These are phyloP conservation scores for Fagopyrum homotropicum DNA, from an alignment of 148 eudicot genomes.

Conservation along the genomic window DNA sequence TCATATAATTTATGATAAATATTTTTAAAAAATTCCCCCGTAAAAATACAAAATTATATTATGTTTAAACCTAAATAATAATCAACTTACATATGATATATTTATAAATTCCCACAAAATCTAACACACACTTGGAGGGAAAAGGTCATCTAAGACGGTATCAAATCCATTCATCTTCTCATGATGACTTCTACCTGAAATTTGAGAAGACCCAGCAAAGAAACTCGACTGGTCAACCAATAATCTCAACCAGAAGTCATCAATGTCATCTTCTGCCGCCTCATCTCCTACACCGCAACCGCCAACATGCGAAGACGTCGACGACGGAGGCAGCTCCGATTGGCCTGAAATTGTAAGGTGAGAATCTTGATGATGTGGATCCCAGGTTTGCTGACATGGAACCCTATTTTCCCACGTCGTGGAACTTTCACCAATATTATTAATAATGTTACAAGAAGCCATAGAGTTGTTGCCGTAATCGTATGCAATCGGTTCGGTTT, in stretches of 20 bases:
- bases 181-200: not conserved
- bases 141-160: not conserved
- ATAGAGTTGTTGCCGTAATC: not conserved
- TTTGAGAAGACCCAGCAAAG: conserved; percentile 3
- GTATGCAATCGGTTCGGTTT: not conserved
- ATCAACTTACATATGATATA: not conserved
- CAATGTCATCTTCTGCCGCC: conserved; percentile 2
- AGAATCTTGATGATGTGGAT: not conserved
- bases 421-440: not conserved
- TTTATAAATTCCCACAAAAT: not conserved
- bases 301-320: not conserved
- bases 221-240: conserved; percentile 7
- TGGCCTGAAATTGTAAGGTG: not conserved
- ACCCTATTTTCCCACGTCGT: not conserved
- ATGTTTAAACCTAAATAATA: not conserved
- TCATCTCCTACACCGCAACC: not conserved
- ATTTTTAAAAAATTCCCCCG: too few species aligned
- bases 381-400: not conserved
- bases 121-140: not conserved
- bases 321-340: conserved; percentile 1
- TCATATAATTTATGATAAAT: too few species aligned
- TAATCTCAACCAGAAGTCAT: conserved; percentile 10
- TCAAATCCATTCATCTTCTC: conserved; percentile 6
- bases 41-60: too few species aligned
- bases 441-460: not conserved